Conservation (phyloP, 1,284 basidiomycete species). For the Puccinia novopanici region DNA sequence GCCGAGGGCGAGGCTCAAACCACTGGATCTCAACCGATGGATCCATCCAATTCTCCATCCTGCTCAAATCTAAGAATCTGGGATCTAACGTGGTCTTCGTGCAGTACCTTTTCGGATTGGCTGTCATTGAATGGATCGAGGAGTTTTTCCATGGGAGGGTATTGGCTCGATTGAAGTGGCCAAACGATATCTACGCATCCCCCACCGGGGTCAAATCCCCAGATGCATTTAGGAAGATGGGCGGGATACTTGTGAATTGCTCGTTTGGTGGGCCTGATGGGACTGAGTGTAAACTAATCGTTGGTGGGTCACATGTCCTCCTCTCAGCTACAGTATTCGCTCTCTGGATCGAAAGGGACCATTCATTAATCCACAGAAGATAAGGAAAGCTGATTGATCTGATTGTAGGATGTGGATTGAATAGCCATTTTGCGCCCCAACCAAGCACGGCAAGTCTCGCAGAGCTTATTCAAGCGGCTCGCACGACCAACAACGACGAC, state of each 20-base stretch:
- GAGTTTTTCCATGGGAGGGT: constrained; percentile 61
- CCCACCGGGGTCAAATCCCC: constrained; percentile 58
- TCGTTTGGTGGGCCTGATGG: constrained; percentile 73
- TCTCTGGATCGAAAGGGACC: neutral
- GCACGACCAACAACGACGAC: constrained; percentile 62
- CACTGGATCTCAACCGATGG: constrained; percentile 90
- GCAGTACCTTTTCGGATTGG: constrained; percentile 90
- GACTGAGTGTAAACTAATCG: constrained; percentile 29
- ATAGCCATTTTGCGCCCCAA: constrained; percentile 79
- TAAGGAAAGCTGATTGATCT: constrained; percentile 66
- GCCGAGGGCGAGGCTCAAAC: constrained; percentile 84
- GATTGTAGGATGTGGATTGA: constrained; percentile 78
- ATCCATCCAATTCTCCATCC: constrained; percentile 77
- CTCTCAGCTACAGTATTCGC: neutral
- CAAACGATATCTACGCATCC: constrained; percentile 87
- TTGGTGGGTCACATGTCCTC: constrained; percentile 30
- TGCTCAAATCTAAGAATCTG: constrained; percentile 66
- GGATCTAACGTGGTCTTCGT: constrained; percentile 80
- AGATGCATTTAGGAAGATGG: constrained; percentile 68
- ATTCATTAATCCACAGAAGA: neutral
- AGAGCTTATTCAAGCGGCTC: constrained; percentile 25
- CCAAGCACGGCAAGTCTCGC: constrained; percentile 70
- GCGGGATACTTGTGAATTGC: constrained; percentile 88
- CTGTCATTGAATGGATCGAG: constrained; percentile 78
- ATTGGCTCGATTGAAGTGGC: constrained; percentile 86